A percentile compares a stretch with the other conserved stretches of the same genome.
phyloP scores from a whole-genome alignment of 345 rosid species.

The Nephelium lappaceum region DNA sequence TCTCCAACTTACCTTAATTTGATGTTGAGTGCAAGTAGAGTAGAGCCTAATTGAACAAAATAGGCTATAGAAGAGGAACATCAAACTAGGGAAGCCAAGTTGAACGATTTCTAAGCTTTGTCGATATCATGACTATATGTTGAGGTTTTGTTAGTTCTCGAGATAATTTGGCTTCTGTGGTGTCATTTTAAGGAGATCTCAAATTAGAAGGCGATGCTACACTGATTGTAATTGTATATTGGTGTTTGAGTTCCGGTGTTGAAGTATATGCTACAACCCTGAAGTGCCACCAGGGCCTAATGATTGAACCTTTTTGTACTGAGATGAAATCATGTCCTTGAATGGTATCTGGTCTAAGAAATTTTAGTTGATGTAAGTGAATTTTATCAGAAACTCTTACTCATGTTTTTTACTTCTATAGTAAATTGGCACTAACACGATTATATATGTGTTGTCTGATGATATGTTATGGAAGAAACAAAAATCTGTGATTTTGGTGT shows the following conservation, averaged over 20 bases:
- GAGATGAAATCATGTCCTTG: not conserved
- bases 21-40: not conserved
- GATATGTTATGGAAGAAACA: not conserved
- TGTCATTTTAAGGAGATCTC: not conserved
- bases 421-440: not conserved
- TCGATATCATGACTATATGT: not conserved
- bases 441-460: not conserved
- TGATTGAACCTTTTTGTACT: not conserved
- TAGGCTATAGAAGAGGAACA: not conserved
- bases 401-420: not conserved
- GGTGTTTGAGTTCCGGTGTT: not conserved
- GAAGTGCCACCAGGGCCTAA: not conserved
- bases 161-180: not conserved
- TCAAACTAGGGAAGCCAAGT: not conserved
- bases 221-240: not conserved
- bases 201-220: not conserved
- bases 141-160: not conserved
- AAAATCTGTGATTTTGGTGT: not conserved
- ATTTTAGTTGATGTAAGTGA: not conserved
- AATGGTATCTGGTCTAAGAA: not conserved
- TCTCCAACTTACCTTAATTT: not conserved
- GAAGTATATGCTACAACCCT: not conserved
- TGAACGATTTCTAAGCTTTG: not conserved
- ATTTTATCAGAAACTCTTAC: not conserved
- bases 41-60: not conserved